A percentile compares a stretch with the other conserved stretches of the same genome.
phyloP scores from a whole-genome alignment of 2,329 filamentous ascomycete genomes.

The Aspergillus aculeatinus region DNA sequence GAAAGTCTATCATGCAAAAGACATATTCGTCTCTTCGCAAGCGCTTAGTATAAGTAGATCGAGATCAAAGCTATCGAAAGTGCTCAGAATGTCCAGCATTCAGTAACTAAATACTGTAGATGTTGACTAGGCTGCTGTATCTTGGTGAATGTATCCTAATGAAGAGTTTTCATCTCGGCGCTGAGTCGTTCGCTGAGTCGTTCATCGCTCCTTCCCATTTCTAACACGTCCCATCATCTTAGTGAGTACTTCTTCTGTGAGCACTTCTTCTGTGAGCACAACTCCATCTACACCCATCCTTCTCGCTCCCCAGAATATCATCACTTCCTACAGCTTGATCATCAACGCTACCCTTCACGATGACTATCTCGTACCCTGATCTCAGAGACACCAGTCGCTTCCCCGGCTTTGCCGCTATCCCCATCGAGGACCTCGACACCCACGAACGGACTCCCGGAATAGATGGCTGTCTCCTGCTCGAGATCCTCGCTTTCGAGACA shows the following conservation, averaged over 20 bases:
- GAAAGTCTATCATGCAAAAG: too few species aligned
- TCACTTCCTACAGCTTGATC: neutral
- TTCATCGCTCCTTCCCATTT: neutral
- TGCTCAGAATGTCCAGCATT: neutral
- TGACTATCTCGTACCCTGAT: neutral
- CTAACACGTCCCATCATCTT: neutral
- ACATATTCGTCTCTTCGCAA: too few species aligned
- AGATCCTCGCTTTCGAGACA: neutral
- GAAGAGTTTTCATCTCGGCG: neutral
- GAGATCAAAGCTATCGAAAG: neutral
- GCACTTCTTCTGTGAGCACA: neutral
- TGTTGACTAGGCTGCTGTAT: neutral
- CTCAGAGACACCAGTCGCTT: neutral
- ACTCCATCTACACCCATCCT: neutral
- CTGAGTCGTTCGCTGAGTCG: neutral
- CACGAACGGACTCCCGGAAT: neutral
- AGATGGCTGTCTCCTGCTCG: neutral
- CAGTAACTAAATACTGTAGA: neutral
- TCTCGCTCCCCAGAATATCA: neutral
- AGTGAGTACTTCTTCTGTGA: neutral
- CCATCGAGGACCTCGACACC: neutral
- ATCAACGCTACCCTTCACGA: neutral
- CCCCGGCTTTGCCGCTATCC: neutral
- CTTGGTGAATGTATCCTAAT: neutral
- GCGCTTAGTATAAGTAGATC: neutral